Evolutionary conservation across 139 green algal genomes (phyloP).

Genomic region (Klebsormidium nitens): DNA sequence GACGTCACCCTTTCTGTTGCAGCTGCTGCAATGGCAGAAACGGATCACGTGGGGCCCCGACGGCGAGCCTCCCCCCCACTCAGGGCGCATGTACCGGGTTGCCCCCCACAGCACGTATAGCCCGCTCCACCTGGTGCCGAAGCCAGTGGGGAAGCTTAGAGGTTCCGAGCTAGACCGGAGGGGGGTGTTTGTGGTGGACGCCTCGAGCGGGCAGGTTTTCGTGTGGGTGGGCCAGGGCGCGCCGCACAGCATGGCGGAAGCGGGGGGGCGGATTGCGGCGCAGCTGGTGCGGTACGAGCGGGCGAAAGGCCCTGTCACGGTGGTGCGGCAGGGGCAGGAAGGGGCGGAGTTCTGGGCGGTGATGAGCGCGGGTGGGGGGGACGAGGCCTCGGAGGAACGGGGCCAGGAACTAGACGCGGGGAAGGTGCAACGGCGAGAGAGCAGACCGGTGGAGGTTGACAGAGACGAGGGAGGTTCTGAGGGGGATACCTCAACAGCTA

Average conservation of each 20-base stretch:
- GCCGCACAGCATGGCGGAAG: slow-evolving; percentile 19
- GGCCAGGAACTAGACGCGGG: too few relatives aligned
- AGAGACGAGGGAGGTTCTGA: too few relatives aligned
- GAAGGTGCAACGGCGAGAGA: too few relatives aligned
- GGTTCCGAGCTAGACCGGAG: slow-evolving; percentile 12
- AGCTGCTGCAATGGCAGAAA: slow-evolving; percentile 89
- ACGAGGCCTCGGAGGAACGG: too few relatives aligned
- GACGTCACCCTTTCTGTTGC: too few relatives aligned
- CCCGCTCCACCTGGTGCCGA: slow-evolving; percentile 28
- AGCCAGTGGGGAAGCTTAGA: slow-evolving; percentile 3
- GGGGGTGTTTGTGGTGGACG: slow-evolving; percentile 27
- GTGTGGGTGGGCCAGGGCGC: slow-evolving; percentile 14
- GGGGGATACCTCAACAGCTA: too few relatives aligned
- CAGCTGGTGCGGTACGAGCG: slow-evolving; percentile 33
- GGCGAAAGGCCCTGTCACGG: not conserved
- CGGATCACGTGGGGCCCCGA: slow-evolving; percentile 3
- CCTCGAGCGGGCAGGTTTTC: not conserved
- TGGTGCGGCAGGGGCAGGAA: not conserved
- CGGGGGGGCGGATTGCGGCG: slow-evolving; percentile 7
- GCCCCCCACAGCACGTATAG: slow-evolving; percentile 34
- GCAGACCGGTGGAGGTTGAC: too few relatives aligned
- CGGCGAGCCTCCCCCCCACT: not conserved
- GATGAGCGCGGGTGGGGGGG: too few relatives aligned
- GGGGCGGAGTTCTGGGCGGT: not conserved
- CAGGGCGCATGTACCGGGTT: slow-evolving; percentile 23